These are phyloP conservation scores for Ganoderma sinense DNA, from an alignment of 1,284 basidiomycete genomes.

Conservation along the genomic window DNA sequence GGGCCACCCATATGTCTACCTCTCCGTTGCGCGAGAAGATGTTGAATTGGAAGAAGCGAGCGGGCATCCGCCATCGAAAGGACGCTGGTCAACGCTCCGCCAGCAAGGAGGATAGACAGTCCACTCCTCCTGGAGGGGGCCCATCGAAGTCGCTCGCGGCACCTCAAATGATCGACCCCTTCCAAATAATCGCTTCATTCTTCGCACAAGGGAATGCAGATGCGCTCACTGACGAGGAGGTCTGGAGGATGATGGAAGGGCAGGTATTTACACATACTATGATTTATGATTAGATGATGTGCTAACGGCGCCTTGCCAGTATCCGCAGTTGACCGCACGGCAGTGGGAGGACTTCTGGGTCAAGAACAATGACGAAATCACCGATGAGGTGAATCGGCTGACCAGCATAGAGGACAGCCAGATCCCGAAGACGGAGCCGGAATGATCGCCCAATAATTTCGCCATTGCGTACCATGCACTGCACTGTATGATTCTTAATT, in stretches of 20 bases:
- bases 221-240: conserved; percentile 50
- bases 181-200: conserved; percentile 57
- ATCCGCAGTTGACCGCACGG: conserved; percentile 50
- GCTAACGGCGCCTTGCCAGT: conserved; percentile 43
- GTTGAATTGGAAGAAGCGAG: conserved; percentile 38
- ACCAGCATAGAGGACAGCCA: conserved; percentile 4
- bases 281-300: neutral
- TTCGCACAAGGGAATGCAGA: conserved; percentile 57
- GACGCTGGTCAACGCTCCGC: conserved; percentile 11
- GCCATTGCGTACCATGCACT: neutral
- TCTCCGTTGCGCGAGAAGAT: conserved; percentile 13
- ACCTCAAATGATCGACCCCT: conserved; percentile 41
- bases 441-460: conserved; percentile 2
- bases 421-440: conserved; percentile 16
- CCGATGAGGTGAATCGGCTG: conserved; percentile 32
- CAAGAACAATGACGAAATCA: conserved; percentile 50
- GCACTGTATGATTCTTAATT: neutral
- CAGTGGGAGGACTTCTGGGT: conserved; percentile 68
- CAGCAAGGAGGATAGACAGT: neutral
- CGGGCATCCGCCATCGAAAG: conserved; percentile 46
- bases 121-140: neutral
- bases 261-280: conserved; percentile 32
- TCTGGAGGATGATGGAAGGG: conserved; percentile 49
- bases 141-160: neutral
- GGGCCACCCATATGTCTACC: conserved; percentile 30